phyloP scores from a whole-genome alignment of 805 yeast species.

The Cyberlindnera veronae region DNA sequence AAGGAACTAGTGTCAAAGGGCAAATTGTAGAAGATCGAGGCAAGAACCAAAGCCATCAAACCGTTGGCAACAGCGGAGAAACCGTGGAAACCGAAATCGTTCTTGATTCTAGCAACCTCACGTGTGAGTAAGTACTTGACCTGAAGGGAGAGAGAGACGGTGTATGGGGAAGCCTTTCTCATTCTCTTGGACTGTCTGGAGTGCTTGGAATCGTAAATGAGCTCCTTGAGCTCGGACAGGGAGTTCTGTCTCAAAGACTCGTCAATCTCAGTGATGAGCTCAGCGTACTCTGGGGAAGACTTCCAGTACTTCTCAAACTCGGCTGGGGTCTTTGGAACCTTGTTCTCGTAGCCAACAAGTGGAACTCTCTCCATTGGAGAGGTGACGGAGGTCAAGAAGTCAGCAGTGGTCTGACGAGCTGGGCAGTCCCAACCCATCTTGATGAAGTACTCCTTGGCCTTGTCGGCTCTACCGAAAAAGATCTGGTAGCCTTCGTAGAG shows the following conservation, averaged over 20 bases:
- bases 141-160: constrained; percentile 50
- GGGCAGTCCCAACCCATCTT: constrained; percentile 57
- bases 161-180: constrained; percentile 48
- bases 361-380: constrained; percentile 48
- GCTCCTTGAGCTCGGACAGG: constrained; percentile 36
- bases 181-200: constrained; percentile 50
- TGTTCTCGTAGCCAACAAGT: constrained; percentile 39
- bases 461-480: constrained; percentile 43
- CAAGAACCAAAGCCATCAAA: constrained; percentile 50
- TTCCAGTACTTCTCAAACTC: constrained; percentile 54
- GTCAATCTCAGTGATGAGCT: constrained; percentile 13
- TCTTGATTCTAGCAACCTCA: constrained; percentile 46
- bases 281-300: constrained; percentile 38
- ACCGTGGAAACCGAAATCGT: constrained; percentile 44
- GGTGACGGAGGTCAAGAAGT: constrained; percentile 53
- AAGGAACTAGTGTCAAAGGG: constrained; percentile 41
- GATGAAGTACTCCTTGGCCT: constrained; percentile 46
- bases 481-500: constrained; percentile 57
- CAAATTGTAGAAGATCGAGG: constrained; percentile 57
- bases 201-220: constrained; percentile 40
- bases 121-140: constrained; percentile 43
- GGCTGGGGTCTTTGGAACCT: constrained; percentile 48
- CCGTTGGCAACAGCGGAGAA: constrained; percentile 42
- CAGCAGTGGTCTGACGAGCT: constrained; percentile 57
- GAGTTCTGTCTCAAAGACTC: constrained; percentile 2